Percentiles rank a stretch among this genome's conserved stretches.
Conservation (phyloP, 2,329 filamentous ascomycete species). For the Hirsutella minnesotensis region DNA sequence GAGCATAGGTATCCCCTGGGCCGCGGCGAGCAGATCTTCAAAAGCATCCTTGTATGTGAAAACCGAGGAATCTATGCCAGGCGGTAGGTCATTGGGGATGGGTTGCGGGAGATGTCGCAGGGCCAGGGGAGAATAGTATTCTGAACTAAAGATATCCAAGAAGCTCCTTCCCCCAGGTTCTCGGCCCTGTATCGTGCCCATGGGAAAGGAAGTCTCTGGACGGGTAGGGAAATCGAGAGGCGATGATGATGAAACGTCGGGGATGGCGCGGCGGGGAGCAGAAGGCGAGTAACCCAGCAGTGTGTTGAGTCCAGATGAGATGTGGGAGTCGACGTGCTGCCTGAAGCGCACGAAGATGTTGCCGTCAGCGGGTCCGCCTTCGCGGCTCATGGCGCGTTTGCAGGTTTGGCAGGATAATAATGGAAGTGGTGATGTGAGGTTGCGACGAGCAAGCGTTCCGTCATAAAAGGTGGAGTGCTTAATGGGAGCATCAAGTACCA, state of each 20-base stretch:
- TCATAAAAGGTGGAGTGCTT: too few relatives aligned
- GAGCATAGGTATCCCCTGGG: slow-evolving; percentile 28
- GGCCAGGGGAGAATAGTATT: slow-evolving; percentile 17
- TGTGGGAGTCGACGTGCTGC: slow-evolving; percentile 23
- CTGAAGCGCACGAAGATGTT: slow-evolving; percentile 9
- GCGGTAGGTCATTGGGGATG: slow-evolving; percentile 29
- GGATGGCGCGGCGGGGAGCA: background rate
- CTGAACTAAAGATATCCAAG: slow-evolving; percentile 11
- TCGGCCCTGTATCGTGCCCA: background rate
- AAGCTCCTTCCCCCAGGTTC: slow-evolving; percentile 6
- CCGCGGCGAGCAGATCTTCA: slow-evolving; percentile 41
- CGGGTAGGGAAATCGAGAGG: slow-evolving; percentile 3
- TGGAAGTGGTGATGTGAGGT: too few relatives aligned
- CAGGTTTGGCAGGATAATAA: too few relatives aligned
- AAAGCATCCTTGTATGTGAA: slow-evolving; percentile 47
- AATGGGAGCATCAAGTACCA: too few relatives aligned
- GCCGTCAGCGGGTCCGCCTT: slow-evolving; percentile 5
- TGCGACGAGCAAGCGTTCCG: too few relatives aligned
- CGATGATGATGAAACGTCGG: slow-evolving; percentile 1
- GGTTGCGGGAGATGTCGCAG: slow-evolving; percentile 36
- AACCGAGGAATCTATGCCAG: slow-evolving; percentile 19
- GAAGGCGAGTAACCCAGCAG: slow-evolving; percentile 5
- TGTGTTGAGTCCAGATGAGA: slow-evolving; percentile 16
- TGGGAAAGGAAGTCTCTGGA: slow-evolving; percentile 1
- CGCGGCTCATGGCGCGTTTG: slow-evolving; percentile 9